Conservation (phyloP, 768 basidiomycete species). For the Lentinula sp. region DNA sequence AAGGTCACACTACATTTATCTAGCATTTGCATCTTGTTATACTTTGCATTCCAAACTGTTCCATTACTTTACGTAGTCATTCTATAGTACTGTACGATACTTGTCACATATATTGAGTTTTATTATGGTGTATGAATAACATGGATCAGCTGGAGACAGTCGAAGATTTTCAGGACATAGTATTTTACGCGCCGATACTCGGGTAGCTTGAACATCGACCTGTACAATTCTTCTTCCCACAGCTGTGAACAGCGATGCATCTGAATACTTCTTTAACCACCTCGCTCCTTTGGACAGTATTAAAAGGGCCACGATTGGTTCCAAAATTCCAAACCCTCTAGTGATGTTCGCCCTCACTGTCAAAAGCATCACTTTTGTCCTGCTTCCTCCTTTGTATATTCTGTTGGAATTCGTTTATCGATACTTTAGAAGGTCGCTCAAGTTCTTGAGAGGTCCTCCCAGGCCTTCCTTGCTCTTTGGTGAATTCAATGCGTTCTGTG, state of each 20-base stretch:
- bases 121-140: not conserved
- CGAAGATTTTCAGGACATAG: not conserved
- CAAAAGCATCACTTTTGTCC: not conserved
- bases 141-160: not conserved
- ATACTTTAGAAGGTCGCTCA: not conserved
- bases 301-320: not conserved
- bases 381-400: not conserved
- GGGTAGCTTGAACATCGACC: too few relatives aligned
- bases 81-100: slow-evolving; percentile 4
- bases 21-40: not conserved
- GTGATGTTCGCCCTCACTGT: not conserved
- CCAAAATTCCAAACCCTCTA: not conserved
- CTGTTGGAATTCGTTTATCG: not conserved
- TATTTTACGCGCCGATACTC: not conserved
- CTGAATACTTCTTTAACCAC: not conserved
- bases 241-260: not conserved
- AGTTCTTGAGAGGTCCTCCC: not conserved
- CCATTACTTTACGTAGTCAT: not conserved
- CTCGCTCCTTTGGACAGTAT: not conserved
- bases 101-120: not conserved
- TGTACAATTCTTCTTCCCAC: not conserved
- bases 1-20: not conserved
- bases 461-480: not conserved
- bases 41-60: not conserved
- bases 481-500: not conserved